Evolutionary conservation across 2,329 filamentous ascomycete species (phyloP).

Genomic region (Epichloe scottii): DNA sequence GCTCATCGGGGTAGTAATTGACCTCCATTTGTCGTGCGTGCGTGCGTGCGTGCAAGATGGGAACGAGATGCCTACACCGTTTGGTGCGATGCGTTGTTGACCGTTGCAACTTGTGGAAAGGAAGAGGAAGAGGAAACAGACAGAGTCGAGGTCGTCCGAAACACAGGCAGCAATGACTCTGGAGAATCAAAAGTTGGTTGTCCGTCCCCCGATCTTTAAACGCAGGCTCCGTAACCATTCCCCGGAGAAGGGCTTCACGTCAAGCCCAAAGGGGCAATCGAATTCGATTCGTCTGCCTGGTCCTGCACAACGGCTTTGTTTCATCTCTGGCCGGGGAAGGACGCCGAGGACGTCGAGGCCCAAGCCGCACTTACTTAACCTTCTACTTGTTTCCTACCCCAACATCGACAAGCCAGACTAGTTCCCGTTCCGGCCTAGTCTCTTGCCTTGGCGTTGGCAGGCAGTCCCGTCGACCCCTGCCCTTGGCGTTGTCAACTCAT

Average conservation of each 20-base stretch:
- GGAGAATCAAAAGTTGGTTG: no score
- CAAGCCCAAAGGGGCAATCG: not conserved
- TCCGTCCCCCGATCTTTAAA: no score
- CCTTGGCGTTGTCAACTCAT: not conserved
- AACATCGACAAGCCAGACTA: not conserved
- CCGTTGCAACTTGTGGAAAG: no score
- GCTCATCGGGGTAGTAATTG: not conserved
- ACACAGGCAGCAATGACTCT: no score
- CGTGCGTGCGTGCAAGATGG: not conserved
- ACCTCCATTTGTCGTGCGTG: not conserved
- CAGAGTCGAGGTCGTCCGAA: not conserved
- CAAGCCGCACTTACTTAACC: not conserved
- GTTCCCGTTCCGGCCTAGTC: not conserved
- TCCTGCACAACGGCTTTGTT: not conserved
- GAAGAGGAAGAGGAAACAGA: not conserved
- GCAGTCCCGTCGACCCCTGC: not conserved
- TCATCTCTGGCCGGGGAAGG: not conserved
- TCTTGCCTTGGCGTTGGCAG: not conserved
- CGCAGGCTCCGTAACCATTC: no score
- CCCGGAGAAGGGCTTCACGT: not conserved
- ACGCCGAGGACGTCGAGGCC: not conserved
- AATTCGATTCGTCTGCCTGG: not conserved
- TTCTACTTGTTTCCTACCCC: no score
- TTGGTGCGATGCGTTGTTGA: no score
- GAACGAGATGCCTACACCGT: no score